Base-by-base conservation (phyloP, 2,329 filamentous ascomycete genomes). In the Oidium heveae region DNA sequence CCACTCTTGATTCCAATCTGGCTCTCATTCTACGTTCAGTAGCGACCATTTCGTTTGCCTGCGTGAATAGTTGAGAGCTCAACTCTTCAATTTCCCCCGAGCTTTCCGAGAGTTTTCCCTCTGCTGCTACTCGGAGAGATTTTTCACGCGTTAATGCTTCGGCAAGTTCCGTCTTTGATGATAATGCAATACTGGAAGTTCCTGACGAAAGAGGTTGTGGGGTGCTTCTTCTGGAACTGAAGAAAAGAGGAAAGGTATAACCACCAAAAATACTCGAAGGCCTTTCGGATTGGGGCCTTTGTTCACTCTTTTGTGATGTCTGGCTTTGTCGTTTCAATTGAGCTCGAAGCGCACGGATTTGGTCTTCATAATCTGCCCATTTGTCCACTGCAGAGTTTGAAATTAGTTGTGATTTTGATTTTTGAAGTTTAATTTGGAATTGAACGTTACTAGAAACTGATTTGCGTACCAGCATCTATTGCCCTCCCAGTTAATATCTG, bases 11-110 rank as follows among this genome's bases (percentile, higher is more conserved):
- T n/a, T n/a, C n/a, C n/a, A n/a, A 71, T 62, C 74, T 76, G 6
- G 82, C 82, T 56, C 83, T 70, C 36, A 81, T 82, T 55, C 77
- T 74, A 46, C 85, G 71, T 70, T 91, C 85, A 18, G 74, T 72
- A 1, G 85, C 84, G 20, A 91, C 85, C 85, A 91, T 91, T 68
- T 87, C 79, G 65, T 91, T 91, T 53, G 85, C 85, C 69, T 88
- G 80, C 68, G 84, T 79, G 65, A 91, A 91, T 54, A 91, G 69
- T 53, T 74, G 75, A 20, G 76, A 81, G 62, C 76, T 84, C 59
- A 91, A 70, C 68, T 91, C 85, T 67, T 89, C 85, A 20, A 89
- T 74, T 69, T 91, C 85, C 13, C 70, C 72, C 62, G 76, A 80
- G 53, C 84, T 82, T 52, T 78, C 75, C 58, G 72, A 73, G 20